Percentiles rank a stretch among this genome's conserved stretches.
Conservation (phyloP, 257 asterid species). For the Solanum dulcamara region DNA sequence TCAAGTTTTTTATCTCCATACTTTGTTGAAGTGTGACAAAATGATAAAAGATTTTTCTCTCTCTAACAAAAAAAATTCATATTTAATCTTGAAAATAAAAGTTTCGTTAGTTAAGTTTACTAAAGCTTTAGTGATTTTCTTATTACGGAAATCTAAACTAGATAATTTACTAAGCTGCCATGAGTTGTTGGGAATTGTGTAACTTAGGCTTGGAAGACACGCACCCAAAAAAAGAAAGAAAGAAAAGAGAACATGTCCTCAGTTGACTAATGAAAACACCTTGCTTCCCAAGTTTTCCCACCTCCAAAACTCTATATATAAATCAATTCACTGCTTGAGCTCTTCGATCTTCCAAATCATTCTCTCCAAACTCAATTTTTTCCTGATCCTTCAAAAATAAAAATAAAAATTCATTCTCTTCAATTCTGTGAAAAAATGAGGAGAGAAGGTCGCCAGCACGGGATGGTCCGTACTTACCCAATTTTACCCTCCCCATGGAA, state of each 20-base stretch:
- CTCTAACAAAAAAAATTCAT: neutral
- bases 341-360: neutral
- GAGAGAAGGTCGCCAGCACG: constrained; percentile 76
- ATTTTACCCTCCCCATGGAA: constrained; percentile 17
- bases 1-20: neutral
- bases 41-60: neutral
- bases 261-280: constrained; percentile 30
- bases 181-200: neutral
- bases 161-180: neutral
- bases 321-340: neutral
- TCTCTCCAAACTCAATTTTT: neutral
- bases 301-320: constrained; percentile 5
- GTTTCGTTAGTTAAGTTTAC: too few species aligned
- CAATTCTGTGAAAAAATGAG: constrained; percentile 20
- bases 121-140: neutral
- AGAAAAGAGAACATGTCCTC: neutral
- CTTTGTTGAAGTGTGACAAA: neutral
- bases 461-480: constrained; percentile 57
- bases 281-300: constrained; percentile 36
- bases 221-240: neutral
- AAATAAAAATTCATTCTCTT: neutral
- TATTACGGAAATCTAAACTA: neutral
- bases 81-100: too few species aligned
- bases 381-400: neutral
- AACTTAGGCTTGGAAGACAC: constrained; percentile 31